phyloP scores from a whole-genome alignment of 2,329 filamentous ascomycete genomes.

The Camillea tinctor region DNA sequence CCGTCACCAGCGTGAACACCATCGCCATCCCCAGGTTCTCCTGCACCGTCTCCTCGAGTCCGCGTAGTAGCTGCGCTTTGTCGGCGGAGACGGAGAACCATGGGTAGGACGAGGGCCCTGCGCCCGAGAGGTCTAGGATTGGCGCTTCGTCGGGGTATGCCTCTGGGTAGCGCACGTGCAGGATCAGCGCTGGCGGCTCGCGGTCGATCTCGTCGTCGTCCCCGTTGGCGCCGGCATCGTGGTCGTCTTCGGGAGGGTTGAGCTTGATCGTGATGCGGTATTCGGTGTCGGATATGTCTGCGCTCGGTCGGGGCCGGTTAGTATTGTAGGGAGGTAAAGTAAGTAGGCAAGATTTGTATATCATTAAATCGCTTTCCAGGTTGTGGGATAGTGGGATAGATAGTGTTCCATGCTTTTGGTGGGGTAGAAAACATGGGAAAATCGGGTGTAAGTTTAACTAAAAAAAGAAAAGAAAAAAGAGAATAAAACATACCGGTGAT shows the following conservation, averaged over 20 bases:
- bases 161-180: constrained; percentile 87
- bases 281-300: constrained; percentile 87
- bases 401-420: constrained; percentile 3
- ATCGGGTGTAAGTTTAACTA: background rate
- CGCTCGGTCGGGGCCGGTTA: background rate
- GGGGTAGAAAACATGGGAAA: constrained; percentile 9
- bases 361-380: background rate
- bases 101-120: constrained; percentile 69
- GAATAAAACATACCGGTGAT: constrained; percentile 67
- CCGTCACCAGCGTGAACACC: constrained; percentile 87
- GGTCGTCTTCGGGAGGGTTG: constrained; percentile 67
- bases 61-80: constrained; percentile 69
- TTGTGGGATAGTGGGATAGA: no score
- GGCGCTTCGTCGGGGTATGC: constrained; percentile 88
- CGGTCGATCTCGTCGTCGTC: constrained; percentile 55
- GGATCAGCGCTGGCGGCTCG: constrained; percentile 69
- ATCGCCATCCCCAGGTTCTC: constrained; percentile 97
- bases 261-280: constrained; percentile 85
- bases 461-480: background rate
- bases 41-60: constrained; percentile 72
- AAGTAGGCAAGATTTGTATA: background rate
- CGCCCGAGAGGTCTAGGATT: constrained; percentile 72
- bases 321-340: constrained; percentile 3
- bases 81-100: constrained; percentile 80
- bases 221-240: constrained; percentile 49